These are phyloP conservation scores for Torrubiella hemipterigena DNA, from an alignment of 2,329 filamentous ascomycete genomes.

Conservation along the genomic window DNA sequence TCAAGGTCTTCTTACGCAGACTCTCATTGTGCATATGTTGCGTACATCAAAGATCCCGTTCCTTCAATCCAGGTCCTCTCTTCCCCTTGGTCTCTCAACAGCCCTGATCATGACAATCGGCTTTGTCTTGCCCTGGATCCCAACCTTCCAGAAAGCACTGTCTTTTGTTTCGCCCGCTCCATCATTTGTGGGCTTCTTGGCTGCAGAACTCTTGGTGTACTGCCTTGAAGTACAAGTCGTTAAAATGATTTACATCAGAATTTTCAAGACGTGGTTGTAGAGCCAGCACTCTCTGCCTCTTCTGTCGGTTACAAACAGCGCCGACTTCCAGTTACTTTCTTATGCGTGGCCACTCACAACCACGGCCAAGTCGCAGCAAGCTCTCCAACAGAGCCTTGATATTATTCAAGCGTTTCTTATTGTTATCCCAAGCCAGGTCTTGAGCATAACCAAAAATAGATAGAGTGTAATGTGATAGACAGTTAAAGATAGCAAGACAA, in stretches of 20 bases:
- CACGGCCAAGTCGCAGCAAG: no score
- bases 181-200: slow-evolving; percentile 12
- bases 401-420: no score
- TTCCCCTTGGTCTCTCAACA: slow-evolving; percentile 12
- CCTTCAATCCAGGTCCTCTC: slow-evolving; percentile 12
- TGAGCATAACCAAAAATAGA: no score
- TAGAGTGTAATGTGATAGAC: no score
- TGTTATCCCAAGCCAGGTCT: no score
- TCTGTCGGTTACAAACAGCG: no score
- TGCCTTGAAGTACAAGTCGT: slow-evolving; percentile 14
- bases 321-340: no score
- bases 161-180: slow-evolving; percentile 10
- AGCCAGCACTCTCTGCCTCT: not conserved
- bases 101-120: slow-evolving; percentile 13
- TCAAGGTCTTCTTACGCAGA: slow-evolving; percentile 16
- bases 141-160: slow-evolving; percentile 10
- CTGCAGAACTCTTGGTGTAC: slow-evolving; percentile 13
- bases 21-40: slow-evolving; percentile 15
- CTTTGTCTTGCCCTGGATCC: slow-evolving; percentile 14
- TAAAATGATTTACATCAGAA: slow-evolving; percentile 14
- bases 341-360: no score
- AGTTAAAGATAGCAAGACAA: no score
- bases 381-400: no score
- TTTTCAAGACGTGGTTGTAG: slow-evolving; percentile 15
- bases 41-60: slow-evolving; percentile 15